Evolutionary conservation across 2,329 filamentous ascomycete species (phyloP), one percentile per base, ranked within the genome.

Genomic region (Phaeoacremonium minimum): DNA sequence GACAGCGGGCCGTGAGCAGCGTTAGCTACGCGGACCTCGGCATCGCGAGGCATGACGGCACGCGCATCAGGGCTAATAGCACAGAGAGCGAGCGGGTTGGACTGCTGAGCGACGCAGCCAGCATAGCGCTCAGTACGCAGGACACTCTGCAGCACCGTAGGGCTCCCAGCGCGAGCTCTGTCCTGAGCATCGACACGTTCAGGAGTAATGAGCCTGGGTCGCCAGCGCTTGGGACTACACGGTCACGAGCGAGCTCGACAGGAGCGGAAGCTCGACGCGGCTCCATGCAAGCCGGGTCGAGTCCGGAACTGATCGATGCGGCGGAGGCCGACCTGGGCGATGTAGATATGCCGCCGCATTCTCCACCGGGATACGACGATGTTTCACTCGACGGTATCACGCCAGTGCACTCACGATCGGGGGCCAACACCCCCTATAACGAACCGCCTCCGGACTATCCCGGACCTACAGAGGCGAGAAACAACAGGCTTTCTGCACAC

Each of bases 11-110:
- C 13, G 80, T 88, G 4, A 86, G 83, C 30, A 83, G 80, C 38
- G 87, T 93, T 14, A 80, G 80, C 30, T 93, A 93, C 49, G 83
- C 75, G 8, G 83, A 87, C 29, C 59, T 93, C 5, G 87, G 87
- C 20, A 75, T 90, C 12, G 85, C 84, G 1, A 71, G 83, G 30
- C 85, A 86, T 49, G 87, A 93, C 49, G 87, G 87, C 33, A 87
- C 84, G 2, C 70, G 87, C 31, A 61, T 93, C 18, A 74, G 87
- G 18, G 83, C 83, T 22, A 84, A 81, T 51, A 89, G 83, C 44
- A 72, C 69, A 14, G 85, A 89, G 47, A 87, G 81, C 49, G 85
- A 91, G 53, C 69, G 79, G 18, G 66, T 82, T 30, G 85, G 85
- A 1, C 63, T 91, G 7, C 68, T 91, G 11, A 85, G 83, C 20